Evolutionary conservation across 371 early-diverging fungal genomes (phyloP).

Genomic region (Blakeslea trispora): DNA sequence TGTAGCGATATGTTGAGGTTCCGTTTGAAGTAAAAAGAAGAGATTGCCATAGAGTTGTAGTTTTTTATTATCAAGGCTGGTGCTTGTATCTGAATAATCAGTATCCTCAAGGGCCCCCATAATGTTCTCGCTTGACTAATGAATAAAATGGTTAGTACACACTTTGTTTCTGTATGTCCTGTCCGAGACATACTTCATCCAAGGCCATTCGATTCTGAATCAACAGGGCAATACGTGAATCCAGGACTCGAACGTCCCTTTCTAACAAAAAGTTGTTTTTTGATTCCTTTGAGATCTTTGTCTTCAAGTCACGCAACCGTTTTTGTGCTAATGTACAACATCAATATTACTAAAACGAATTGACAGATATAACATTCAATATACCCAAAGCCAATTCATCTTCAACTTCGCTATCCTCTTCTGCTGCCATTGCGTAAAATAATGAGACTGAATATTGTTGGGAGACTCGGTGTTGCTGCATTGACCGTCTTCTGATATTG

Average conservation of each 20-base stretch:
- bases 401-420: conserved; percentile 92
- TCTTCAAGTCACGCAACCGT: conserved; percentile 83
- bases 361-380: neutral
- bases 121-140: conserved; percentile 66
- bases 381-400: conserved; percentile 85
- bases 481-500: conserved; percentile 33
- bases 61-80: conserved; percentile 77
- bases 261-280: conserved; percentile 96
- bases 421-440: conserved; percentile 95
- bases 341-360: conserved; percentile 1
- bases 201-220: conserved; percentile 94
- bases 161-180: no score
- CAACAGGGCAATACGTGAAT: conserved; percentile 90
- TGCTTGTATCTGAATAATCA: conserved; percentile 44
- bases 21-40: conserved; percentile 92
- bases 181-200: conserved; percentile 61
- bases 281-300: conserved; percentile 88
- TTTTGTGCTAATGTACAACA: conserved; percentile 53
- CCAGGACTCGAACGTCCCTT: conserved; percentile 91
- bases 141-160: neutral
- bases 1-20: conserved; percentile 89
- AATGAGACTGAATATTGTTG: conserved; percentile 80
- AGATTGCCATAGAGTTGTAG: conserved; percentile 89
- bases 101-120: conserved; percentile 73
- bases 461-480: conserved; percentile 31